Percentiles rank a stretch among this genome's conserved stretches.
phyloP scores from a whole-genome alignment of 2,329 filamentous ascomycete genomes.

The Xylariaceae sp. region DNA sequence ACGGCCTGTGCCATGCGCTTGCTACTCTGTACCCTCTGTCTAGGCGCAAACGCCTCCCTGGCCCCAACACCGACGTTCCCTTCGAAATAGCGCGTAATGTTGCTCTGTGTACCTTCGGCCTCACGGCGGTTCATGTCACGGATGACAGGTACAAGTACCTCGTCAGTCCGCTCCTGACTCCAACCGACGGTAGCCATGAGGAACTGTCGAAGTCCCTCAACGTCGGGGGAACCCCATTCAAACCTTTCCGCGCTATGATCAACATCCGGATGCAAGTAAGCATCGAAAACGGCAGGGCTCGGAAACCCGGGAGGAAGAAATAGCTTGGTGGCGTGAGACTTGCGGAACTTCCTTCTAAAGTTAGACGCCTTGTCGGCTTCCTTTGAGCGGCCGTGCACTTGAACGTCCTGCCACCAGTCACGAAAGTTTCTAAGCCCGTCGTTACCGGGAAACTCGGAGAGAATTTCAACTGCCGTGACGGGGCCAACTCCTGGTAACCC shows the following conservation, averaged over 20 bases:
- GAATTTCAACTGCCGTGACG: conserved; percentile 88
- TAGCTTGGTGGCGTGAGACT: conserved; percentile 71
- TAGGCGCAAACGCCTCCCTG: conserved; percentile 62
- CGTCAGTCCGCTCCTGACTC: conserved; percentile 86
- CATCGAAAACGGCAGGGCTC: conserved; percentile 67
- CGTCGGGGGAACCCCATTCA: conserved; percentile 92
- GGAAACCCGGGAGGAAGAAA: conserved; percentile 82
- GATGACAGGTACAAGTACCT: conserved; percentile 92
- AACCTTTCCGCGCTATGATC: conserved; percentile 73
- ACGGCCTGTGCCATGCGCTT: conserved; percentile 75
- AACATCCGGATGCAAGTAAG: conserved; percentile 82
- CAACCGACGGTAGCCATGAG: conserved; percentile 91
- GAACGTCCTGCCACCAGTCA: conserved; percentile 81
- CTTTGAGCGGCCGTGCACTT: conserved; percentile 59
- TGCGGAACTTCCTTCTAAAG: conserved; percentile 84
- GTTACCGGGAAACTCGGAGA: conserved; percentile 73
- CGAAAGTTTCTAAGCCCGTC: conserved; percentile 66
- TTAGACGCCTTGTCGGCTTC: conserved; percentile 52
- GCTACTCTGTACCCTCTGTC: conserved; percentile 59
- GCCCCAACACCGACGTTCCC: conserved; percentile 59
- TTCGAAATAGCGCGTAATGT: conserved; percentile 89
- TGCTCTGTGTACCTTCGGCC: conserved; percentile 86
- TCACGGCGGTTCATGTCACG: conserved; percentile 88
- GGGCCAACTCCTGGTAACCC: conserved; percentile 86
- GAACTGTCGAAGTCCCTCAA: conserved; percentile 77